A percentile compares a stretch with the other conserved stretches of the same genome.
Evolutionary conservation across 192 early-diverging fungal species (phyloP).

Genomic region (Backusella circina): DNA sequence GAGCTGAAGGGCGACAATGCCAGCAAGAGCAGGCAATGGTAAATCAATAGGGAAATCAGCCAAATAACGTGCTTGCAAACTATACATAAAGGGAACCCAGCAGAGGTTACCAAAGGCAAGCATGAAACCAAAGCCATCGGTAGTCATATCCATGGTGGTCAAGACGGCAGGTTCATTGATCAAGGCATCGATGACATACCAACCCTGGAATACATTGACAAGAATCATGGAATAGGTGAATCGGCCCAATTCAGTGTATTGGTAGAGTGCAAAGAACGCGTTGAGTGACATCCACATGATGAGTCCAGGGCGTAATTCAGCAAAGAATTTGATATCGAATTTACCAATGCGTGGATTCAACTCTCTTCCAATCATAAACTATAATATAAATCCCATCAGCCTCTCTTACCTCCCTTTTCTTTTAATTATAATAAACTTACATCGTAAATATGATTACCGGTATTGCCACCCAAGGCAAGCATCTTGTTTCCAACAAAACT

Average conservation of each 20-base stretch:
- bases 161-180: constrained; percentile 77
- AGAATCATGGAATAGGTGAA: constrained; percentile 79
- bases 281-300: constrained; percentile 88
- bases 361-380: constrained; percentile 92
- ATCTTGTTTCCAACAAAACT: constrained; percentile 69
- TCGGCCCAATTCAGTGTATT: constrained; percentile 60
- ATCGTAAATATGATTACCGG: constrained; percentile 84
- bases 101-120: constrained; percentile 72
- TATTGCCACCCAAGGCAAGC: constrained; percentile 84
- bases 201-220: constrained; percentile 71
- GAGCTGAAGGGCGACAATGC: constrained; percentile 51
- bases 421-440: constrained; percentile 30
- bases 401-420: background rate
- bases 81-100: constrained; percentile 92
- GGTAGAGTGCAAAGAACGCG: constrained; percentile 69
- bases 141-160: constrained; percentile 95
- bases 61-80: constrained; percentile 87
- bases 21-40: constrained; percentile 22
- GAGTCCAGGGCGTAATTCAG: constrained; percentile 91
- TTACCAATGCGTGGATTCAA: constrained; percentile 84
- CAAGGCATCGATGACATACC: constrained; percentile 88
- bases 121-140: constrained; percentile 96
- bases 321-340: constrained; percentile 91
- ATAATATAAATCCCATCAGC: constrained; percentile 12
- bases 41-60: constrained; percentile 64